phyloP scores from a whole-genome alignment of 345 rosid genomes.

The Eucalyptus globulus region DNA sequence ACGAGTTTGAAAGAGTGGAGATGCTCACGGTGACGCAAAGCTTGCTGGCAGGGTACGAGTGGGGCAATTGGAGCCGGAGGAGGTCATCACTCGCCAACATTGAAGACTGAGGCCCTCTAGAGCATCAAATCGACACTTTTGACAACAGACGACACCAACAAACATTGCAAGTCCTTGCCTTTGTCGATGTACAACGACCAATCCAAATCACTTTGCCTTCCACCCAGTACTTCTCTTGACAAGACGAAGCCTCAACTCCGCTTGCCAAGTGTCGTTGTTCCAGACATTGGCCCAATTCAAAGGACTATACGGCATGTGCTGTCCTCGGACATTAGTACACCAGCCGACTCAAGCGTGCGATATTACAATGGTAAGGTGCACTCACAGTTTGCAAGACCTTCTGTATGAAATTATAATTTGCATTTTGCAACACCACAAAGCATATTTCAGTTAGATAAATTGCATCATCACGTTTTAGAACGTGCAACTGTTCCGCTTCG shows the following conservation, averaged over 20 bases:
- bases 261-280: too few species aligned
- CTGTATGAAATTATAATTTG: neutral
- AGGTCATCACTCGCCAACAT: neutral
- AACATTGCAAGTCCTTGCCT: neutral
- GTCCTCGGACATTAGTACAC: neutral
- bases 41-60: too few species aligned
- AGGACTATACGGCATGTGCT: too few species aligned
- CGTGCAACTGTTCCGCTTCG: neutral
- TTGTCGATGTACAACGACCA: neutral
- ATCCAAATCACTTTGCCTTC: neutral
- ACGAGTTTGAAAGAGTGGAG: too few species aligned
- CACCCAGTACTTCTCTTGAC: neutral
- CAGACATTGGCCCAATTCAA: too few species aligned
- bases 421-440: neutral
- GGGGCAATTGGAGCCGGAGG: neutral
- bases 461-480: neutral
- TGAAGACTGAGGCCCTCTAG: neutral
- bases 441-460: neutral
- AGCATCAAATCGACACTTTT: neutral
- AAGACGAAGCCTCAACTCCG: too few species aligned
- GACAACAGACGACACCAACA: neutral
- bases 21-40: too few species aligned
- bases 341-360: neutral
- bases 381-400: neutral
- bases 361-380: neutral